Evolutionary conservation across 345 rosid genomes (phyloP).

Genomic region (Isatis tinctoria): DNA sequence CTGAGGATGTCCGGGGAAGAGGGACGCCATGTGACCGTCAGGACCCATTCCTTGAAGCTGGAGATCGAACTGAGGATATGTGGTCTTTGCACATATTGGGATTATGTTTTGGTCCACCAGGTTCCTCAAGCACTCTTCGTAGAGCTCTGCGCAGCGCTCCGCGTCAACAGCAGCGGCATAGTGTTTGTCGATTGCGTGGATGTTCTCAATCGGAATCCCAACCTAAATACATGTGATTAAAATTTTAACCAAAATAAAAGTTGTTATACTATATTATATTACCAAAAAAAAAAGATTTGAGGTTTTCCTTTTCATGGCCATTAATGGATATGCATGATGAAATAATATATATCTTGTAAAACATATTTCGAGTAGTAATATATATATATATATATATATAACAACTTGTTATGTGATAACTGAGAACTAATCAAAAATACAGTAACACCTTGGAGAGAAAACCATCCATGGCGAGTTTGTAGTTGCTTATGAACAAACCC

Average conservation of each 20-base stretch:
- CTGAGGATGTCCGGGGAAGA: slow-evolving; percentile 65
- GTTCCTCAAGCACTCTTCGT: slow-evolving; percentile 56
- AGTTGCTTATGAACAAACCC: slow-evolving; percentile 85
- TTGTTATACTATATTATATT: too few relatives aligned
- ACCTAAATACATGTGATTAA: slow-evolving; percentile 33
- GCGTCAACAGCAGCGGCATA: slow-evolving; percentile 64
- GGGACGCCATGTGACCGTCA: slow-evolving; percentile 83
- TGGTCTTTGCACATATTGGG: slow-evolving; percentile 35
- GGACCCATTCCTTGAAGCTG: slow-evolving; percentile 86
- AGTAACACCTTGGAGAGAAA: slow-evolving; percentile 84
- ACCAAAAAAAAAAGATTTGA: too few relatives aligned
- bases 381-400: too few relatives aligned
- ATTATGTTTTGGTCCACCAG: slow-evolving; percentile 40
- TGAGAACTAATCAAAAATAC: too few relatives aligned
- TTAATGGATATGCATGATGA: too few relatives aligned
- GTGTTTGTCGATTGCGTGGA: slow-evolving; percentile 70
- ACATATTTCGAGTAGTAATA: too few relatives aligned
- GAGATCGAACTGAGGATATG: slow-evolving; percentile 78
- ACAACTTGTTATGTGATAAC: too few relatives aligned
- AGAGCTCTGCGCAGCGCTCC: slow-evolving; percentile 39
- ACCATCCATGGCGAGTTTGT: slow-evolving; percentile 66
- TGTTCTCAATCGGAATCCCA: slow-evolving; percentile 51
- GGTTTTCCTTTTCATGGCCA: too few relatives aligned
- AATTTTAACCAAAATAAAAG: neutral
- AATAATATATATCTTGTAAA: too few relatives aligned